phyloP scores from a whole-genome alignment of 2,329 filamentous ascomycete species.

The Thelonectria olida region DNA sequence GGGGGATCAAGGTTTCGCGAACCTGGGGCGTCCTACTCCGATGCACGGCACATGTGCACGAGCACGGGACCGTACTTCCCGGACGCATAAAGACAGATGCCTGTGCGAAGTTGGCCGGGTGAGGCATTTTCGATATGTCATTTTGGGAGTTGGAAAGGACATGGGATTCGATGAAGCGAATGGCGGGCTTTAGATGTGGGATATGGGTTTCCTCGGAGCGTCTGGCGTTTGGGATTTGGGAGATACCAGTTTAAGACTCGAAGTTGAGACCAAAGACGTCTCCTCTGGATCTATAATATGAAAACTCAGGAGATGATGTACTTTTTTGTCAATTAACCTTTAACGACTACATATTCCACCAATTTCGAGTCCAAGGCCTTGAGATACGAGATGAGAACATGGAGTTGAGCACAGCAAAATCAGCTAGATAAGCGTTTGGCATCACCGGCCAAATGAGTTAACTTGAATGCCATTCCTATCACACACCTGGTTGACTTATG shows the following conservation, averaged over 20 bases:
- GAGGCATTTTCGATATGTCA: neutral
- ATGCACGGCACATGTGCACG: neutral
- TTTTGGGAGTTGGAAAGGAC: neutral
- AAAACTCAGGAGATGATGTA: neutral
- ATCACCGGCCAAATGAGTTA: too few relatives aligned
- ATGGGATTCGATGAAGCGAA: neutral
- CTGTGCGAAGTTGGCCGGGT: neutral
- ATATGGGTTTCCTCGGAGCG: neutral
- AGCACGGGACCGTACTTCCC: neutral
- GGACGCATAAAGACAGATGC: neutral
- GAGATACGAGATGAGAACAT: neutral
- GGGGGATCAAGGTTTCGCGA: too few relatives aligned
- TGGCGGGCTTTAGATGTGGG: neutral
- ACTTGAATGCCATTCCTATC: too few relatives aligned
- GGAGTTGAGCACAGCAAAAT: too few relatives aligned
- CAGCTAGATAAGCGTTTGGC: too few relatives aligned
- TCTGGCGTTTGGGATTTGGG: constrained; percentile 8
- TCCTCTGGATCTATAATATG: neutral
- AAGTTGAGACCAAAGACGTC: neutral
- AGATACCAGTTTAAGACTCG: constrained; percentile 15
- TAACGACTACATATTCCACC: neutral
- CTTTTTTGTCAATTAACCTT: neutral
- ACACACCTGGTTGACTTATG: too few relatives aligned
- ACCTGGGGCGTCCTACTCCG: neutral
- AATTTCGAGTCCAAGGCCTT: neutral